Base-by-base conservation (phyloP, 805 yeast species). In the Pichia nakasei region DNA sequence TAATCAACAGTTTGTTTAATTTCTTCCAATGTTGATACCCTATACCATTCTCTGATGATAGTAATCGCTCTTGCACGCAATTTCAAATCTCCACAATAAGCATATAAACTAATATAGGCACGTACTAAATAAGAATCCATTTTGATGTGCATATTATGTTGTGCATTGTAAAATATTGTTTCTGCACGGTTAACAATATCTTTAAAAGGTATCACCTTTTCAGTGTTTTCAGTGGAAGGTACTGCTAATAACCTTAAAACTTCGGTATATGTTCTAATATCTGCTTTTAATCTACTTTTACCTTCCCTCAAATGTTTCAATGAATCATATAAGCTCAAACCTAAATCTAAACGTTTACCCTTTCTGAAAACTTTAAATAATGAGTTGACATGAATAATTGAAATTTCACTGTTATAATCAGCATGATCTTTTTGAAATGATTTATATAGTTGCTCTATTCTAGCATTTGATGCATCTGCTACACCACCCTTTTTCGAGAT, bases 341-440 rank as follows among this genome's bases (percentile, higher is more conserved):
- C 69, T 12, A 57, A 49, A 0, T 62, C 62, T 12, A 66, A 59
- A 44, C 70, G 68, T 6, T 49, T 53, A 27, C 73, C 66, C 41
- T 65, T 67, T 39, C 72, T 52, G 24, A 75, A 49, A 0, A 76
- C 75, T 22, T 66, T 60, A 41, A 76, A 51, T 0, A 67, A 69
- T 22, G 79, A 63, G 51, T 75, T 76, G 18, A 69, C 62, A 50
- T 71, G 76, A 7, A 64, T 66, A 19, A 59, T 58, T 26, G 70
- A 66, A 9, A 70, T 48, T 5, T 54, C 50, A 5, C 57, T 42
- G 7, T 42, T 41, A 4, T 56, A 43, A n/a, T 55, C 60, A 27
- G 55, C 53, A 2, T 64, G 55, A 31, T 65, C 56, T 11, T 50
- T 58, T 9, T 53, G 44, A 4, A 69, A 56, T 3, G 71, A 58